Conservation (phyloP, 306 rosid species). For the Quillaja saponaria region DNA sequence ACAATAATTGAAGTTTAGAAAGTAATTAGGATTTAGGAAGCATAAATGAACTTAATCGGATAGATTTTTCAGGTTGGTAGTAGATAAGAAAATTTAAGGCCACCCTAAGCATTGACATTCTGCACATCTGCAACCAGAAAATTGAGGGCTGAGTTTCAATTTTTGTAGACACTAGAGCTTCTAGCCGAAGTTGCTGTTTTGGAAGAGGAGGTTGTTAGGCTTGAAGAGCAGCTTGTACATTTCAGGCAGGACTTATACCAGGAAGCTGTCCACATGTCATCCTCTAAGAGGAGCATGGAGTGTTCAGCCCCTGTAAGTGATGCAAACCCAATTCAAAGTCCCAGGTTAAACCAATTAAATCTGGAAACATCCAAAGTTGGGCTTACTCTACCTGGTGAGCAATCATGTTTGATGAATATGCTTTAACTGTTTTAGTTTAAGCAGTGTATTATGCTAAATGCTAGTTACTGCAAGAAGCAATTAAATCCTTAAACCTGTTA, state of each 20-base stretch:
- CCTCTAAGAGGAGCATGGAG: constrained; percentile 59
- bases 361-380: constrained; percentile 18
- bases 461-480: constrained; percentile 2
- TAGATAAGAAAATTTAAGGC: neutral
- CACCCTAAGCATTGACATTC: neutral
- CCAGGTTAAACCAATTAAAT: constrained; percentile 38
- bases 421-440: constrained; percentile 5
- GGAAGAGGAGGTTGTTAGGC: constrained; percentile 93
- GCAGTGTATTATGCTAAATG: neutral
- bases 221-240: constrained; percentile 78
- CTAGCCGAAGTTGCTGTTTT: constrained; percentile 93
- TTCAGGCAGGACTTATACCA: constrained; percentile 75
- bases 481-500: constrained; percentile 19
- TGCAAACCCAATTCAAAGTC: constrained; percentile 27
- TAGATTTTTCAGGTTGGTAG: neutral
- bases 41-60: constrained; percentile 1
- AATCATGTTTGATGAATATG: constrained; percentile 13
- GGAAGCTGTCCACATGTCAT: constrained; percentile 74
- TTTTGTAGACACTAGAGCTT: constrained; percentile 68
- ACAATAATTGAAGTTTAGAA: constrained; percentile 10
- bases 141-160: constrained; percentile 23
- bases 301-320: constrained; percentile 34
- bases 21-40: constrained; percentile 7
- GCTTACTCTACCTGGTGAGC: constrained; percentile 49
- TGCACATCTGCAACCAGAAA: constrained; percentile 1